Evolutionary conservation across 192 early-diverging fungal species (phyloP), one percentile per base, ranked within the genome.

Genomic region (Backusella parvicylindrica): DNA sequence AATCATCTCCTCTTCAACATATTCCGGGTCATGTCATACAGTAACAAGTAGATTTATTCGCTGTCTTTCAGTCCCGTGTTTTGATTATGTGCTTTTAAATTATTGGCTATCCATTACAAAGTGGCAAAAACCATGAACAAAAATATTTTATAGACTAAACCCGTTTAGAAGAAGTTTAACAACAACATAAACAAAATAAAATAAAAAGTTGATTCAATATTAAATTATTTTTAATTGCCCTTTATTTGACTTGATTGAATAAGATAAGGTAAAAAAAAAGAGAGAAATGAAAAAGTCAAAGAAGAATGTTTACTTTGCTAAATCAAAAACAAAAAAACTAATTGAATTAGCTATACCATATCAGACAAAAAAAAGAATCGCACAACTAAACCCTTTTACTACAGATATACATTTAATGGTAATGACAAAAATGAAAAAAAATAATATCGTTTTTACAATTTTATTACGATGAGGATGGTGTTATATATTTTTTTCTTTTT

Each of bases 11-110:
- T 60, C 53, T 60, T 60, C 53, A 60, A 60, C 53, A 26, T 56
- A 56, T 28, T 60, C 26, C 53, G 23, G 21, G 21, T 28, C 53
- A 60, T 60, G 53, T 60, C 53, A 60, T 60, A 60, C 53, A 60
- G 23, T 60, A 60, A 60, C 53, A 60, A 60, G 53, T 60, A 60
- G 23, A 60, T 60, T 60, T 60, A 60, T 60, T 60, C 53, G 53
- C 53, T 60, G 23, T 28, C 53, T 60, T 60, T 60, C 53, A 60
- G 23, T 28, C 53, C 23, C 53, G 53, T 60, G 43, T 47, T 47
- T 47, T 60, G 21, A 60, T 12, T 60, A 60, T 60, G 53, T 60
- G 53, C 53, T 60, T 60, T 60, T 60, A 60, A 60, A 28, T 60
- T 60, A 60, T 60, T 60, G 53, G 53, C 53, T 60, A n/a, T 47